phyloP scores from a whole-genome alignment of 2,329 filamentous ascomycete species.

The Xylariaceae sp. region DNA sequence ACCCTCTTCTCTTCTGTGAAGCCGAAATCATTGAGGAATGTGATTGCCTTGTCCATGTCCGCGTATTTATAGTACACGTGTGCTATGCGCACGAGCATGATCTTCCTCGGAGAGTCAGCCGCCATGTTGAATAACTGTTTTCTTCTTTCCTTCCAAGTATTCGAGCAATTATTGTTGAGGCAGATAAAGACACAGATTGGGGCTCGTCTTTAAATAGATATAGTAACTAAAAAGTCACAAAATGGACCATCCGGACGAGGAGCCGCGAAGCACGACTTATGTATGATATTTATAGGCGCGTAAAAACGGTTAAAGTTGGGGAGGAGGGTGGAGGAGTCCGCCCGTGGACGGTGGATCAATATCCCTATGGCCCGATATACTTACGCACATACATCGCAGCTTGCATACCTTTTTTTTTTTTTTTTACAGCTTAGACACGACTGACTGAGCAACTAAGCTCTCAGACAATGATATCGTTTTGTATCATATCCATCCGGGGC shows the following conservation, averaged over 20 bases:
- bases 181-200: not conserved
- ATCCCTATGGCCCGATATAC: slow-evolving; percentile 11
- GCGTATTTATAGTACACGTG: slow-evolving; percentile 53
- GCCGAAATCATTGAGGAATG: slow-evolving; percentile 54
- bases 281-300: slow-evolving; percentile 4
- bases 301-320: slow-evolving; percentile 27
- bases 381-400: not conserved
- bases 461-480: not conserved
- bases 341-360: slow-evolving; percentile 23
- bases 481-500: not conserved
- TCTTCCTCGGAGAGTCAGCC: slow-evolving; percentile 29
- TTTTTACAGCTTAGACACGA: slow-evolving; percentile 1
- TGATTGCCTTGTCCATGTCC: slow-evolving; percentile 44
- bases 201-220: not conserved
- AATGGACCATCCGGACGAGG: not conserved
- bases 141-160: not conserved
- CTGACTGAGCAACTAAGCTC: slow-evolving; percentile 3
- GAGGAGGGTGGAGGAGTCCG: slow-evolving; percentile 35
- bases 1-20: slow-evolving; percentile 44
- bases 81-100: slow-evolving; percentile 38
- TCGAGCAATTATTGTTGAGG: not conserved
- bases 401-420: too few relatives aligned
- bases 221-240: not conserved
- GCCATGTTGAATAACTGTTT: slow-evolving; percentile 27
- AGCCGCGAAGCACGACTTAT: slow-evolving; percentile 5